These are phyloP conservation scores for Smithsoniella earleae DNA, from an alignment of 163 green algal genomes.

Conservation along the genomic window DNA sequence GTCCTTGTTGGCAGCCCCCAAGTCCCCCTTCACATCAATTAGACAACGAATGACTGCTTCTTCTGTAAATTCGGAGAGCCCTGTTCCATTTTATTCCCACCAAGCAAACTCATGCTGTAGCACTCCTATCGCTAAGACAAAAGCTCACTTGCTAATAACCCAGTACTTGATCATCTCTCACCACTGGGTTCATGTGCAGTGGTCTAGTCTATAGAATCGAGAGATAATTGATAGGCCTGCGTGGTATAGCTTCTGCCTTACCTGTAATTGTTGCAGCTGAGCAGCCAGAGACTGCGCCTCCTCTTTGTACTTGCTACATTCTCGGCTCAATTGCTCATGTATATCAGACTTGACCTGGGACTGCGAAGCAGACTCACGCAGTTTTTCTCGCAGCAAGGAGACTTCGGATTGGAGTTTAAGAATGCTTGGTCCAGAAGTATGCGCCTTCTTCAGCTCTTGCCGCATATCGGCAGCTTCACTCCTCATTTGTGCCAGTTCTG, in stretches of 20 bases:
- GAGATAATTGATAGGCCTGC: too few relatives aligned
- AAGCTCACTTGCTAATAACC: too few relatives aligned
- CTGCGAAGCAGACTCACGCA: conserved; percentile 1
- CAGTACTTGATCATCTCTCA: too few relatives aligned
- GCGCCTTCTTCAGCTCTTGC: not conserved
- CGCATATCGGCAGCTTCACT: not conserved
- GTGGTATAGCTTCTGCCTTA: too few relatives aligned
- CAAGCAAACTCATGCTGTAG: too few relatives aligned
- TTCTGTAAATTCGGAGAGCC: too few relatives aligned
- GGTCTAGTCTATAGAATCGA: too few relatives aligned
- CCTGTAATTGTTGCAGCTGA: conserved; percentile 9
- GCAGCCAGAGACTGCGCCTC: not conserved
- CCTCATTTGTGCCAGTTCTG: not conserved
- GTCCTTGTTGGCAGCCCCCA: not conserved
- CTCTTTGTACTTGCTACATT: not conserved
- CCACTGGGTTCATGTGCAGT: too few relatives aligned
- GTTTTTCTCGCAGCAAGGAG: not conserved
- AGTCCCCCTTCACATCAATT: conserved; percentile 9
- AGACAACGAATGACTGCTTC: too few relatives aligned
- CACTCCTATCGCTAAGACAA: too few relatives aligned
- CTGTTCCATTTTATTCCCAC: too few relatives aligned
- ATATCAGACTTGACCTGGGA: not conserved
- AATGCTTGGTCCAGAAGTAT: not conserved
- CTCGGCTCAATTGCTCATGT: not conserved
- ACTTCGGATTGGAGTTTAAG: conserved; percentile 13